These are phyloP conservation scores for Termitomyces heimii DNA, from an alignment of 768 basidiomycete genomes.

Conservation along the genomic window DNA sequence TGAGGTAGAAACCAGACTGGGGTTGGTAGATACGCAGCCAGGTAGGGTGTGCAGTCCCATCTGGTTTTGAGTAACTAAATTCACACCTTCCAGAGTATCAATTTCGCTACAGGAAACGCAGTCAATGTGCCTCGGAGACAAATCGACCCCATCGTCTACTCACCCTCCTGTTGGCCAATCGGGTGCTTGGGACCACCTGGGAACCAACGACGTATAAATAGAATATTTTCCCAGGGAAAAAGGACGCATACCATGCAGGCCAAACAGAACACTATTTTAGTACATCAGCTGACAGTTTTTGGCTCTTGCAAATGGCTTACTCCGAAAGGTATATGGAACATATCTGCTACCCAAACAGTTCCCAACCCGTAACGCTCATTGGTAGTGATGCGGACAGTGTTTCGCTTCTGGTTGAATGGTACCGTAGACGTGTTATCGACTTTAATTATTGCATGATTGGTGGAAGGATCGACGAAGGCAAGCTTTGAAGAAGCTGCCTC, in stretches of 20 bases:
- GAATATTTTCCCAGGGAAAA: not conserved
- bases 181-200: constrained; percentile 46
- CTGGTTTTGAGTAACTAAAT: constrained; percentile 56
- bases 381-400: constrained; percentile 59
- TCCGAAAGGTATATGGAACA: constrained; percentile 60
- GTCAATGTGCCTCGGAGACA: not conserved
- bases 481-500: constrained; percentile 43
- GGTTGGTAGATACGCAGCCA: constrained; percentile 47
- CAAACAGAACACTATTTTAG: constrained; percentile 58
- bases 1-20: constrained; percentile 44
- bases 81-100: constrained; percentile 82
- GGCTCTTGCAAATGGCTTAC: constrained; percentile 25
- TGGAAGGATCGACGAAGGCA: constrained; percentile 53
- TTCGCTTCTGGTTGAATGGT: constrained; percentile 49
- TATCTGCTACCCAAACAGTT: constrained; percentile 59
- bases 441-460: constrained; percentile 70
- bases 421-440: constrained; percentile 67
- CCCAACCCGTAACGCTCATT: constrained; percentile 53
- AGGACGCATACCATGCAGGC: constrained; percentile 48
- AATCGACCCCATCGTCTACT: constrained; percentile 9
- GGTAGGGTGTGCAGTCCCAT: constrained; percentile 66
- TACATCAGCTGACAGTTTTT: not conserved
- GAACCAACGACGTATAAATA: not conserved
- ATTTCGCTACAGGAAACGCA: constrained; percentile 40
- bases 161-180: constrained; percentile 60